phyloP scores from a whole-genome alignment of 805 yeast species.

The Pichia eremophila region DNA sequence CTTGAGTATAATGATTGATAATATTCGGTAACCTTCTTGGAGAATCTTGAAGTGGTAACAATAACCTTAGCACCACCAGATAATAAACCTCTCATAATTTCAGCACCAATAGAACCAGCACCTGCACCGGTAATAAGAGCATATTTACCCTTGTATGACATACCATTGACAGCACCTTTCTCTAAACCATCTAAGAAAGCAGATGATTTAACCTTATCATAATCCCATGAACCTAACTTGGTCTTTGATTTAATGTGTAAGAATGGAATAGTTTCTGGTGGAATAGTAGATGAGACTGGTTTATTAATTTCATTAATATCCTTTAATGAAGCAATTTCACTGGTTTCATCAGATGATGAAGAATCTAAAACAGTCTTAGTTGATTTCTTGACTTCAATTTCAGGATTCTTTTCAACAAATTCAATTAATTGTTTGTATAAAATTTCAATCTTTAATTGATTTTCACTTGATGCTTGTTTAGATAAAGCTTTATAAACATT shows the following conservation, averaged over 20 bases:
- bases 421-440: constrained; percentile 62
- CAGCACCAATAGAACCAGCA: constrained; percentile 98
- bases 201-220: constrained; percentile 70
- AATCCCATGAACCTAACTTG: constrained; percentile 68
- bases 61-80: constrained; percentile 97
- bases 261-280: constrained; percentile 87
- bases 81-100: constrained; percentile 84
- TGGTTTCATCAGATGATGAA: constrained; percentile 40
- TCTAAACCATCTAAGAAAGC: constrained; percentile 84
- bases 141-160: constrained; percentile 77
- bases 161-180: constrained; percentile 89
- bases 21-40: constrained; percentile 88
- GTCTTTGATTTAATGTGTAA: constrained; percentile 80
- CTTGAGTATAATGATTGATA: constrained; percentile 90
- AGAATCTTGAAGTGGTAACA: constrained; percentile 93
- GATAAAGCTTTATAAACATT: constrained; percentile 75
- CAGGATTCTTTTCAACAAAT: constrained; percentile 60
- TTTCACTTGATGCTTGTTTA: constrained; percentile 61
- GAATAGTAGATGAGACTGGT: constrained; percentile 65
- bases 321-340: constrained; percentile 80
- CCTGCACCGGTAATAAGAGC: constrained; percentile 98
- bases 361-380: constrained; percentile 44
- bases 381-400: constrained; percentile 58
- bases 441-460: constrained; percentile 62
- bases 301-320: constrained; percentile 58